phyloP scores from a whole-genome alignment of 2,329 filamentous ascomycete species.

The Huntiella savannae region DNA sequence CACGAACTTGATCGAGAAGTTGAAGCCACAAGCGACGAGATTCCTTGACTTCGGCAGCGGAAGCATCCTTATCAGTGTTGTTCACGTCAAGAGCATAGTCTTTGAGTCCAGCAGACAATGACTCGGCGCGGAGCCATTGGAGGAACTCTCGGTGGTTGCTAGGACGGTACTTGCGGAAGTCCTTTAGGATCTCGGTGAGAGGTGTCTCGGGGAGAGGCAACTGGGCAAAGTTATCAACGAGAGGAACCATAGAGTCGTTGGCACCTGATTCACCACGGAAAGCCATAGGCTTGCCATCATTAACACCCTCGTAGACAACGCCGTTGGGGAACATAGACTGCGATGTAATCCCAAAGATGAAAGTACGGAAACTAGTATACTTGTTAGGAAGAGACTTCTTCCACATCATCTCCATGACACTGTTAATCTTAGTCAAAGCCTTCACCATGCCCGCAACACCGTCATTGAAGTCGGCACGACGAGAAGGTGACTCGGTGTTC shows the following conservation, averaged over 20 bases:
- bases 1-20: slow-evolving; percentile 54
- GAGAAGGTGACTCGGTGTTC: slow-evolving; percentile 16
- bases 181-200: slow-evolving; percentile 67
- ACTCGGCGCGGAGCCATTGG: slow-evolving; percentile 40
- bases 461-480: slow-evolving; percentile 42
- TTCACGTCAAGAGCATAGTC: slow-evolving; percentile 32
- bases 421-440: slow-evolving; percentile 35
- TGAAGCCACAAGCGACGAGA: slow-evolving; percentile 42
- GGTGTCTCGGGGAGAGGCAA: slow-evolving; percentile 79
- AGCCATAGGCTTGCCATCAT: slow-evolving; percentile 46
- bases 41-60: slow-evolving; percentile 23
- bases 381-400: slow-evolving; percentile 62
- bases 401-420: slow-evolving; percentile 90
- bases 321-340: slow-evolving; percentile 90
- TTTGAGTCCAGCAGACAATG: slow-evolving; percentile 32
- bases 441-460: slow-evolving; percentile 42
- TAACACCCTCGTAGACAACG: slow-evolving; percentile 73
- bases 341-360: slow-evolving; percentile 89
- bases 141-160: slow-evolving; percentile 79
- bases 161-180: slow-evolving; percentile 79
- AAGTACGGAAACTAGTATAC: slow-evolving; percentile 82
- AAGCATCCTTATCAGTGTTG: slow-evolving; percentile 16
- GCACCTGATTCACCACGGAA: slow-evolving; percentile 89
- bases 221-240: slow-evolving; percentile 73
- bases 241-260: slow-evolving; percentile 84